Conservation (phyloP, 2,329 filamentous ascomycete genomes). For the Coniochaeta ligniaria region DNA sequence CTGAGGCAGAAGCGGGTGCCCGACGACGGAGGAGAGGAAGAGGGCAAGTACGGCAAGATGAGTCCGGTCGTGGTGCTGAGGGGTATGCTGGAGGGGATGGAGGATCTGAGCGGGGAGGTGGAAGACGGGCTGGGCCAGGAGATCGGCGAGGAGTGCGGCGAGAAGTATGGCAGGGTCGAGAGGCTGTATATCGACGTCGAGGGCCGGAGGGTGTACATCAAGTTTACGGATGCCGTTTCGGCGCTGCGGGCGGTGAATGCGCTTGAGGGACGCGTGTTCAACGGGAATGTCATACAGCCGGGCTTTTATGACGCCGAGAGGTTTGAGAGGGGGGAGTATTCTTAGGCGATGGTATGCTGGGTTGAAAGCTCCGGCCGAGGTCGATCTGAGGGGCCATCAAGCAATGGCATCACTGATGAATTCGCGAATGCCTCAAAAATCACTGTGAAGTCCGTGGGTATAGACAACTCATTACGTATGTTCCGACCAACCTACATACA, state of each 20-base stretch:
- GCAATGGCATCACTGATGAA: too few species aligned
- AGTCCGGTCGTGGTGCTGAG: slow-evolving; percentile 75
- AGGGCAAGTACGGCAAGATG: slow-evolving; percentile 55
- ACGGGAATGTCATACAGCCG: slow-evolving; percentile 76
- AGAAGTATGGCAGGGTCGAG: slow-evolving; percentile 83
- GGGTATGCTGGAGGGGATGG: slow-evolving; percentile 81
- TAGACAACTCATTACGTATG: not conserved
- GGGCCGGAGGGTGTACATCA: slow-evolving; percentile 73
- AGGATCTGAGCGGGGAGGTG: slow-evolving; percentile 69
- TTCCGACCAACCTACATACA: not conserved
- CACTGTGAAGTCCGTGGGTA: too few species aligned
- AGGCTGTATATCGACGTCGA: slow-evolving; percentile 66
- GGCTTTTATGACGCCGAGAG: slow-evolving; percentile 75
- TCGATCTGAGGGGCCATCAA: too few species aligned
- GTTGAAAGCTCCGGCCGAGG: too few species aligned
- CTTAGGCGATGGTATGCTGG: not conserved
- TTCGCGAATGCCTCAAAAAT: too few species aligned
- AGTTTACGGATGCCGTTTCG: slow-evolving; percentile 80
- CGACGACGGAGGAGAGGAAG: slow-evolving; percentile 3
- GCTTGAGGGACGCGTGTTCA: slow-evolving; percentile 80
- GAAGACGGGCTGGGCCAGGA: slow-evolving; percentile 75
- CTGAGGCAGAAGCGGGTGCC: not conserved
- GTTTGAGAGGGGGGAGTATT: slow-evolving; percentile 64
- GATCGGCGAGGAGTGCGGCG: slow-evolving; percentile 87
- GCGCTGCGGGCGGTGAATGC: slow-evolving; percentile 86